Base-by-base conservation (phyloP, 2,329 filamentous ascomycete species). In the Diaporthe velutina region DNA sequence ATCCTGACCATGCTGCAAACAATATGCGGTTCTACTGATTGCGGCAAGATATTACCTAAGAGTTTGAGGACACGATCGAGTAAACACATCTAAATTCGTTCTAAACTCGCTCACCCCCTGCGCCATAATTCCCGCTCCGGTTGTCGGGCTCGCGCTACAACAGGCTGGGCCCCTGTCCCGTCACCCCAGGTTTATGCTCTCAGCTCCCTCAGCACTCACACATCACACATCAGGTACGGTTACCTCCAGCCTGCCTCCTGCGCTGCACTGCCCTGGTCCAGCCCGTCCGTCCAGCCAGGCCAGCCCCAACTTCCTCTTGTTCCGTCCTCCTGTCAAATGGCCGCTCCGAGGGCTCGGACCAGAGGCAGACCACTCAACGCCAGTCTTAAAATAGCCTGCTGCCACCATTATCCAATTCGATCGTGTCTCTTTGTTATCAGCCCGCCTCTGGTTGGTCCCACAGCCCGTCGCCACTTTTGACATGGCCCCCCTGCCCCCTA, bases 41-140 rank as follows among this genome's bases (percentile, higher is more conserved):
- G 64, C 64, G 64, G 45, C 64, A 67, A 38, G 30, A 52, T 67
- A 67, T 67, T 67, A 67, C 64, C 64, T 67, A 67, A 67, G 64
- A 67, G 64, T 67, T 67, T 67, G 64, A 67, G 64, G 64, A 67
- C 64, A 67, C 64, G 64, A 67, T 67, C 64, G 64, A 67, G 64
- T 67, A 67, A 67, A 67, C 45, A 52, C 22, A 45, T 67, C 64
- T 67, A 67, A 67, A 67, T 50, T 33, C 64, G 64, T 50, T 28
- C 17, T 13, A 28, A 30, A 28, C 38, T 64, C 58, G 58, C 35
- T 25, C 58, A 22, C 54, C 64, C 64, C 64, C 64, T 67, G 64
- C 64, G 30, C 64, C 38, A 38, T 38, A 67, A 67, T 67, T 67
- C 64, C 64, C 64, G 64, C 64, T 67, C 64, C 64, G 64, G 64